Base-by-base conservation (phyloP, 495 filamentous ascomycete genomes). In the Elasticomyces elasticus region DNA sequence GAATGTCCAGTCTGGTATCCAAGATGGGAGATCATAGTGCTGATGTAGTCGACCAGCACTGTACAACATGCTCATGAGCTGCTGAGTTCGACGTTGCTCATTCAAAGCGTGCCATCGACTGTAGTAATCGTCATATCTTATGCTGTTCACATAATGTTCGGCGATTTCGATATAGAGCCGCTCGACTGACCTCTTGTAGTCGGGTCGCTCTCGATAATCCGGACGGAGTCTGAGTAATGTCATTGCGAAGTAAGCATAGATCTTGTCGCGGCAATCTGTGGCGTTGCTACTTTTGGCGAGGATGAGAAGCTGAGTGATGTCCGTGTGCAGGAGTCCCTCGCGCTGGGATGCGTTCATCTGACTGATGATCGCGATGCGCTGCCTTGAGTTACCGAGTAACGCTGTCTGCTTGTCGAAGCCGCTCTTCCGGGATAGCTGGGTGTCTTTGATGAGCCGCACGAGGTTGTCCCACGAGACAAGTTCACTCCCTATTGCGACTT, bases 1-100 rank as follows among this genome's bases (percentile, higher is more conserved):
- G 28, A 40, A 58, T 10, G 55, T 58, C 54, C 48, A 52, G 49
- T 58, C 55, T 25, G 55, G 55, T 1, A 58, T 41, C 55, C 55
- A 58, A 1, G 42, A 52, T 4, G 55, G 42, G 2, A 58, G 28
- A 27, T 51, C n/a, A 22, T 28, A 35, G 28, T 56, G 46, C 27
- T 58, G 55, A 24, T 58, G 55, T 4, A 58, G 42, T 6, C 20
- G 23, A 11, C 55, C 55, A 5, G 55, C 55, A 25, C 55, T 58
- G 26, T 58, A 58, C 20, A 58, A 19, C 7, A 58, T 52, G 26
- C 49, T 52, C 55, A 58, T 58, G 30, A 58, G 55, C 42, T 58
- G 55, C 37, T 58, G 55, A 7, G 42, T 48, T 20, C 55, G 38
- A 20, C 23, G 31, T 12, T 25, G 19, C 15, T 52, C 55, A 12